Percentiles rank a stretch among this genome's conserved stretches.
These are phyloP conservation scores for Beauveria rudraprayagi DNA, from an alignment of 2,329 filamentous ascomycete genomes.

Conservation along the genomic window DNA sequence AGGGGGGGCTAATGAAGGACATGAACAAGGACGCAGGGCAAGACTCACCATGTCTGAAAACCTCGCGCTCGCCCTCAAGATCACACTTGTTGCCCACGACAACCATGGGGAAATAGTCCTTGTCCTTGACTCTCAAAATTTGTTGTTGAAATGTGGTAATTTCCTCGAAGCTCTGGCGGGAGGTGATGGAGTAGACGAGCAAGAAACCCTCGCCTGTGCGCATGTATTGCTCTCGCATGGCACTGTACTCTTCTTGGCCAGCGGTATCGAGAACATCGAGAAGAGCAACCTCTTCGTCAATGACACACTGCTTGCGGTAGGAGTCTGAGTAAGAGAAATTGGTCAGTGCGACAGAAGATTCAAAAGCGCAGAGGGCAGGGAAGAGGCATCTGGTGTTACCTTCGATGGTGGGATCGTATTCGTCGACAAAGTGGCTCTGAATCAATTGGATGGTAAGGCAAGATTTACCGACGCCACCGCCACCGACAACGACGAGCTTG, in stretches of 20 bases:
- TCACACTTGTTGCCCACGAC: conserved; percentile 99
- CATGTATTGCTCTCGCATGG: conserved; percentile 99
- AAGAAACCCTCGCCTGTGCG: conserved; percentile 96
- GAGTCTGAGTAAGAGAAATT: conserved; percentile 60
- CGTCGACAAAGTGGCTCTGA: conserved; percentile 96
- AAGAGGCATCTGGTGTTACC: conserved; percentile 46
- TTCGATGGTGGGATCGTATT: conserved; percentile 99
- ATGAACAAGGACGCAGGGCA: neutral
- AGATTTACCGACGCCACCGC: conserved; percentile 97
- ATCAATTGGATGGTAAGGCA: conserved; percentile 97
- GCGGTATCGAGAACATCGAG: conserved; percentile 98
- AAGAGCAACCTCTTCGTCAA: conserved; percentile 95
- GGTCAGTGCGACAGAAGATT: neutral
- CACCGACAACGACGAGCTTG: conserved; percentile 93
- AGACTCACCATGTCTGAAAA: conserved; percentile 77
- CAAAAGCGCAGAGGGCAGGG: neutral
- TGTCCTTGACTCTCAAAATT: conserved; percentile 97
- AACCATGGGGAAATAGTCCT: conserved; percentile 99
- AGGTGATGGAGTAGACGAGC: conserved; percentile 96
- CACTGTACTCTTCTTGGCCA: conserved; percentile 97
- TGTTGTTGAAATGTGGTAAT: conserved; percentile 99
- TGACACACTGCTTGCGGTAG: conserved; percentile 99
- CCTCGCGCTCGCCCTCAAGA: conserved; percentile 85
- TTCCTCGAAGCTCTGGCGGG: conserved; percentile 94
- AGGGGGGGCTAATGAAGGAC: conserved; percentile 1